phyloP scores from a whole-genome alignment of 1,284 basidiomycete genomes.

The Filobasidium uniguttulatum region DNA sequence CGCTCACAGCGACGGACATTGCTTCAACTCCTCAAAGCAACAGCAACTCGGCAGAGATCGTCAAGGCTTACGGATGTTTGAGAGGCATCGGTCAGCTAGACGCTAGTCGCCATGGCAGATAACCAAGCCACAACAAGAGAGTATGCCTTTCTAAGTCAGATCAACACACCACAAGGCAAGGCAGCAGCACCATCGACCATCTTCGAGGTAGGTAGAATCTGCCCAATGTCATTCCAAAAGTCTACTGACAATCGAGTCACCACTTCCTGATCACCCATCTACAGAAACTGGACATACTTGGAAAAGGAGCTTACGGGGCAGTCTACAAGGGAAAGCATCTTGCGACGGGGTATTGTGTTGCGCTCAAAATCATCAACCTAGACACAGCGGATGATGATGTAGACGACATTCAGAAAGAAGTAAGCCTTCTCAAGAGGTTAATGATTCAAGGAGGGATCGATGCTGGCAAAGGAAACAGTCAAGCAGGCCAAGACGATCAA shows the following conservation, averaged over 20 bases:
- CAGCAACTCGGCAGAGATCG: too few relatives aligned
- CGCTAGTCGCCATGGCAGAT: background rate
- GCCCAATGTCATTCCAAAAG: too few relatives aligned
- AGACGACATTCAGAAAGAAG: conserved; percentile 89
- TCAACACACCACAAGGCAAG: background rate
- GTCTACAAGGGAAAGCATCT: conserved; percentile 88
- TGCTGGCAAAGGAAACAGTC: conserved; percentile 9
- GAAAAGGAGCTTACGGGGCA: conserved; percentile 90
- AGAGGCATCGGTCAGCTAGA: too few relatives aligned
- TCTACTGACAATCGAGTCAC: background rate
- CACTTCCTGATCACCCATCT: background rate
- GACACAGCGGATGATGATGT: conserved; percentile 96
- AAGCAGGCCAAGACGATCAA: conserved; percentile 6
- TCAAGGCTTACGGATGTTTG: too few relatives aligned
- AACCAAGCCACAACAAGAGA: background rate
- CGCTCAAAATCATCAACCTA: conserved; percentile 95
- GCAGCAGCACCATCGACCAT: background rate
- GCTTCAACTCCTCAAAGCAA: too few relatives aligned
- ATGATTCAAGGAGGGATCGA: conserved; percentile 37
- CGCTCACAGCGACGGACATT: too few relatives aligned
- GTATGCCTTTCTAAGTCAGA: background rate
- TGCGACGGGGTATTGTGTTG: conserved; percentile 70
- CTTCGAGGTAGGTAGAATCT: conserved; percentile 1
- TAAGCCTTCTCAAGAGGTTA: conserved; percentile 79
- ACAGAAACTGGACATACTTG: conserved; percentile 57